Evolutionary conservation across 805 yeast species (phyloP), one percentile per base, ranked within the genome.

Genomic region (Teunomyces barrocoloradensis): DNA sequence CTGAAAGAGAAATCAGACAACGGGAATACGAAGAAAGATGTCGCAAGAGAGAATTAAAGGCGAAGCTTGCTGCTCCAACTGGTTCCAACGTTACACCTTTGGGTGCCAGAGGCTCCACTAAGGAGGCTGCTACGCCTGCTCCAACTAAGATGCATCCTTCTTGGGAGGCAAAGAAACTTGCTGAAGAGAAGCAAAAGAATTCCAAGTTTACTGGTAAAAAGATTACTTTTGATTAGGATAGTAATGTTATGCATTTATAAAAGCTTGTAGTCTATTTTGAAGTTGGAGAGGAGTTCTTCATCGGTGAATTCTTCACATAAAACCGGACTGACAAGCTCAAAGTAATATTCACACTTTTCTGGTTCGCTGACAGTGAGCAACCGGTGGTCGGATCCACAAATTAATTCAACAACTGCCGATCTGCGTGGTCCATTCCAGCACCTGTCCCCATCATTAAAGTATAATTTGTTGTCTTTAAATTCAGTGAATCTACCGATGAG

Each of bases 381-480:
- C 47, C 75, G 71, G 41, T 77, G 70, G 3, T 70, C 65, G 2
- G 74, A 66, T 0, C 95, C 95, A 67, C 99, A 94, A 13, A 72
- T 69, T 46, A 91, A 60, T 18, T 71, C 71, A 1, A 88, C 84
- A 7, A 63, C 67, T 1, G 89, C 91, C 29, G 85, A 78, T 63
- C 99, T 80, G 25, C 71, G 63, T 4, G 97, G 97, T 0, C 99
- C 99, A 62, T 90, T 88, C 97, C 98, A 92, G 66, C 99, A 94
- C 59, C 75, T 79, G 36, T 82, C 83, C 17, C 99, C 99, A 15
- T 71, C 60, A 3, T 64, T 70, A 60, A 74, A 94, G 28, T 69
- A 68, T 56, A 66, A 42, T 56, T 63, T 44, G 51, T 67, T 50
- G 56, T 62, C 65, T 33, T 64, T 58, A 30, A 55, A 59, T 11